Evolutionary conservation across 768 basidiomycete genomes (phyloP).

Genomic region (Mycena rosella): DNA sequence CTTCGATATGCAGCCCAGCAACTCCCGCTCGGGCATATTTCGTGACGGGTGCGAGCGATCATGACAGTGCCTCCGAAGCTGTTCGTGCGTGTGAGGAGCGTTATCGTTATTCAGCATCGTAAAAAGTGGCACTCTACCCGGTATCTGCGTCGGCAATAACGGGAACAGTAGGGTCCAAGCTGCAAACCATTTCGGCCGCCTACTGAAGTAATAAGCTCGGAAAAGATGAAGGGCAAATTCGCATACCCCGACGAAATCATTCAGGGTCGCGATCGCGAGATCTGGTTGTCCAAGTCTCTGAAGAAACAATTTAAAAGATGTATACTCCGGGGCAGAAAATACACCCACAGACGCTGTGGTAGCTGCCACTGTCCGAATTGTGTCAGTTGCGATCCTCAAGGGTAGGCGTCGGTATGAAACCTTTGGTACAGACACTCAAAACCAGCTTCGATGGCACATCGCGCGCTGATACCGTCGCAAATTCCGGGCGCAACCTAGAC

Average conservation of each 20-base stretch:
- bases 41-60: conserved; percentile 65
- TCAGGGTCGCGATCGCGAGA: conserved; percentile 66
- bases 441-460: conserved; percentile 86
- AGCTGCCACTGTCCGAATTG: conserved; percentile 65
- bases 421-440: conserved; percentile 85
- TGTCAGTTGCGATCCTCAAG: conserved; percentile 8
- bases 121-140: conserved; percentile 48
- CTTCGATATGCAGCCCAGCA: conserved; percentile 68
- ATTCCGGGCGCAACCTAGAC: conserved; percentile 79
- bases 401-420: conserved; percentile 43
- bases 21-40: conserved; percentile 64
- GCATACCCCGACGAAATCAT: conserved; percentile 63
- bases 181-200: conserved; percentile 63
- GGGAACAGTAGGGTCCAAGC: conserved; percentile 59
- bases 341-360: conserved; percentile 75
- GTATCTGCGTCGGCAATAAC: conserved; percentile 71
- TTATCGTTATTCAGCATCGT: neutral
- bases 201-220: conserved; percentile 36
- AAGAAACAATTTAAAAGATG: neutral
- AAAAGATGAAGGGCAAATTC: neutral
- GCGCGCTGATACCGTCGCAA: conserved; percentile 73
- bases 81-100: neutral
- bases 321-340: too few species aligned
- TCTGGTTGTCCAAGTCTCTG: conserved; percentile 59
- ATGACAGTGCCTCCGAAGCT: conserved; percentile 68